Conservation (phyloP, 345 rosid genomes). For the Gossypium mustelinum region DNA sequence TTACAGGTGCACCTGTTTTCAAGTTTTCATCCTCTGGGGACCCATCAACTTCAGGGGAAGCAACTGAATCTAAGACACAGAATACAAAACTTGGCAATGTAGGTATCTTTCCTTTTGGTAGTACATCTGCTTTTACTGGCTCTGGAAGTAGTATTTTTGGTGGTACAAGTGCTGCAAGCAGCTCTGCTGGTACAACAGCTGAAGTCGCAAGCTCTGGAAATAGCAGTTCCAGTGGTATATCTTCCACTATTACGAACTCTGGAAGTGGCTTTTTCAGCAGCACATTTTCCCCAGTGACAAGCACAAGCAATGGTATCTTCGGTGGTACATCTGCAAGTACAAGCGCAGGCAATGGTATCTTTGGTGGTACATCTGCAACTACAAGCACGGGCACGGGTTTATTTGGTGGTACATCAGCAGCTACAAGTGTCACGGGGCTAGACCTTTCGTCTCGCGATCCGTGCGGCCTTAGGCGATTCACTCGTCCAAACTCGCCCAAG, state of each 20-base stretch:
- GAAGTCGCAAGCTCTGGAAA: conserved; percentile 29
- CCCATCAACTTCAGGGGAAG: conserved; percentile 30
- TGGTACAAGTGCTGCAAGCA: conserved; percentile 24
- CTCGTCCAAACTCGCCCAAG: too few species aligned
- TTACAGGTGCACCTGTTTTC: conserved; percentile 35
- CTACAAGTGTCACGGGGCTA: too few species aligned
- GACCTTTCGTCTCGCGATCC: too few species aligned
- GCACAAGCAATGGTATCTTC: conserved; percentile 4
- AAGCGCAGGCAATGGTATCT: conserved; percentile 8
- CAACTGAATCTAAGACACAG: conserved; percentile 40
- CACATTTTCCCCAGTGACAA: conserved; percentile 23
- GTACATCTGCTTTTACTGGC: conserved; percentile 34
- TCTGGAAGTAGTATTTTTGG: conserved; percentile 25
- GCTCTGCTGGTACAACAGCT: conserved; percentile 27
- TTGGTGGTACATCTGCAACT: neutral
- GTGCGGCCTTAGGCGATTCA: too few species aligned
- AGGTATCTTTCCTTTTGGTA: conserved; percentile 32
- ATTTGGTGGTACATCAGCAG: neutral
- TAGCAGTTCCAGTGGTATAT: conserved; percentile 19
- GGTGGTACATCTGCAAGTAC: neutral
- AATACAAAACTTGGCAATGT: conserved; percentile 29
- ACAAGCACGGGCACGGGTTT: neutral
- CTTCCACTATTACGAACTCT: conserved; percentile 8
- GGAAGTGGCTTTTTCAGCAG: conserved; percentile 35
- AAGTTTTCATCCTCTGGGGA: conserved; percentile 39